Evolutionary conservation across 2,329 filamentous ascomycete species (phyloP).

Genomic region (Penicillium crustosum): DNA sequence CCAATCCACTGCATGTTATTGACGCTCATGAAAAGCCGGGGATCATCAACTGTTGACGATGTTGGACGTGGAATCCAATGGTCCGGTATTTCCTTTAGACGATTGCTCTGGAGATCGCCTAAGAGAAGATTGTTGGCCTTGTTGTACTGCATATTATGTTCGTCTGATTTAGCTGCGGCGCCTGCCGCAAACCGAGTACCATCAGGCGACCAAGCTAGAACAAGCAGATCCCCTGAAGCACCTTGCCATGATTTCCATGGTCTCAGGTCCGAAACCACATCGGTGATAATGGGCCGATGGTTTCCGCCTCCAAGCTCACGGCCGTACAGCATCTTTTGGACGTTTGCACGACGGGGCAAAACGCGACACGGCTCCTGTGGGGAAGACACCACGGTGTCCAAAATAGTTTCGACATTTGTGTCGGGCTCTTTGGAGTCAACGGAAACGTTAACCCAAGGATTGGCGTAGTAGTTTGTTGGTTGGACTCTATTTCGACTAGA

Average conservation of each 20-base stretch:
- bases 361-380: neutral
- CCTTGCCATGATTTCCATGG: conserved; percentile 54
- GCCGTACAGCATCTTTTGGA: conserved; percentile 24
- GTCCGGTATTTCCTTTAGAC: conserved; percentile 54
- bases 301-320: conserved; percentile 30
- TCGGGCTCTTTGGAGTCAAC: conserved; percentile 13
- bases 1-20: conserved; percentile 55
- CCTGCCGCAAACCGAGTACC: conserved; percentile 58
- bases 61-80: conserved; percentile 49
- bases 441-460: conserved; percentile 9
- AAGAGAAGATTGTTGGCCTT: conserved; percentile 57
- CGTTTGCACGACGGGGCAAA: neutral
- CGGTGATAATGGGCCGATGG: conserved; percentile 17
- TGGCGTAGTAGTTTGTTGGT: conserved; percentile 35
- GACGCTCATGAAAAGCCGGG: conserved; percentile 57
- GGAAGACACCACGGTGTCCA: neutral
- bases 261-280: conserved; percentile 43
- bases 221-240: conserved; percentile 59
- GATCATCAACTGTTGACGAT: conserved; percentile 49
- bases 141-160: conserved; percentile 61
- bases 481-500: conserved; percentile 29
- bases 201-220: conserved; percentile 57
- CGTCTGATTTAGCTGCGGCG: conserved; percentile 56
- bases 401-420: neutral
- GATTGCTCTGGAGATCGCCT: conserved; percentile 46